A percentile compares a stretch with the other conserved stretches of the same genome.
phyloP scores from a whole-genome alignment of 176 grass and related monocot species.

The Pontederia crassipes region DNA sequence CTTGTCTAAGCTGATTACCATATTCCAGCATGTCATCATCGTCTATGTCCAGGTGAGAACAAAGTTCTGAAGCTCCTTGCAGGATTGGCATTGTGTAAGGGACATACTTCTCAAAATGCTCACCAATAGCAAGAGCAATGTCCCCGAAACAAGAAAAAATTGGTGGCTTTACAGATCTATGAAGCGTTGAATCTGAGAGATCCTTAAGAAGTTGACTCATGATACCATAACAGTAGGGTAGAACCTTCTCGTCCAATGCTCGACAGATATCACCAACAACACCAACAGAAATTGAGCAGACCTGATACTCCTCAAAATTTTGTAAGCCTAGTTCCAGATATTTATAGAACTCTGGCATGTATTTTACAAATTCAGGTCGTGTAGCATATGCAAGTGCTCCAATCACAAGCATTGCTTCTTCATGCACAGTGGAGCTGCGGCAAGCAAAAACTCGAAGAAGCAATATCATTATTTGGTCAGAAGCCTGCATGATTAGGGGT shows the following conservation, averaged over 20 bases:
- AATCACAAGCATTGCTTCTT: constrained; percentile 91
- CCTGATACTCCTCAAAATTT: constrained; percentile 87
- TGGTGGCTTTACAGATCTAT: constrained; percentile 65
- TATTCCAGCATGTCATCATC: constrained; percentile 88
- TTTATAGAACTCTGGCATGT: constrained; percentile 71
- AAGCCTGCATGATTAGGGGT: constrained; percentile 47
- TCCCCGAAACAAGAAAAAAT: constrained; percentile 90
- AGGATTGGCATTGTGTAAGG: constrained; percentile 74
- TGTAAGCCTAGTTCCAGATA: constrained; percentile 73
- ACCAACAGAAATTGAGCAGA: constrained; percentile 76
- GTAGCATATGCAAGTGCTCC: constrained; percentile 89
- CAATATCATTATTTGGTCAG: constrained; percentile 74
- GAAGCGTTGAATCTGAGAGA: constrained; percentile 63
- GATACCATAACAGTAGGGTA: constrained; percentile 80
- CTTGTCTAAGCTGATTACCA: constrained; percentile 63
- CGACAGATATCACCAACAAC: constrained; percentile 84
- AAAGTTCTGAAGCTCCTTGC: constrained; percentile 64
- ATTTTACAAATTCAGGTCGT: constrained; percentile 72
- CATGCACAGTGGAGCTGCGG: constrained; percentile 70
- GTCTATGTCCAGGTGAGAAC: constrained; percentile 44
- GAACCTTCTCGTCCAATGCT: constrained; percentile 72
- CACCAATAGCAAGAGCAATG: constrained; percentile 82
- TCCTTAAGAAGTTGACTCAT: constrained; percentile 86
- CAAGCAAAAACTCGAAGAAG: constrained; percentile 75
- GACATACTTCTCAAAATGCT: constrained; percentile 81